Evolutionary conservation across 2,329 filamentous ascomycete species (phyloP), one percentile per base, ranked within the genome.

Genomic region (Fusarium continuum): DNA sequence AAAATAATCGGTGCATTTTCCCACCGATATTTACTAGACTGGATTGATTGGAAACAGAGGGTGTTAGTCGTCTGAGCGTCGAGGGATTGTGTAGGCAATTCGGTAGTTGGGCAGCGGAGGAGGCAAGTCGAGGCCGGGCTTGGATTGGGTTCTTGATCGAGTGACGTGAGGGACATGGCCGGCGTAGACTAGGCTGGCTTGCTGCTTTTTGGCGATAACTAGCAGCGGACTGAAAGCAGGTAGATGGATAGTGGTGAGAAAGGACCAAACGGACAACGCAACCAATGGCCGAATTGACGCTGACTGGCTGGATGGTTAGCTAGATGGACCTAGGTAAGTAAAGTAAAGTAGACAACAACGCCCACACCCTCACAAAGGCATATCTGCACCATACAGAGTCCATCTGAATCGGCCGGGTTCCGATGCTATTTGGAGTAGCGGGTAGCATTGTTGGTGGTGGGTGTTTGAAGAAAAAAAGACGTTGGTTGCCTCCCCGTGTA

Each of bases 151-250:
- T 64, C 55, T 58, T 45, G 59, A 49, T 47, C 59, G 60, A 66
- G 68, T 70, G 68, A 70, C 68, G 68, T 70, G 67, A 70, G 63
- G 61, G 50, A 70, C 59, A 61, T 65, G 48, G 47, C 60, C 52
- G 34, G 45, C 53, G 59, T 53, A 45, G 55, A 55, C 53, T 66
- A 65, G 65, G 51, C 45, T 57, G 53, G 64, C 52, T 53, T 41
- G 67, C 60, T 70, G 55, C 60, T 63, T 70, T 69, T 67, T 57
- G 43, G 57, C 28, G 55, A 68, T 68, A 56, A 41, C 41, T 48
- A 61, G 41, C 49, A 44, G 40, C 31, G 51, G 48, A 45, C 23
- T 58, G 38, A 31, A 60, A 66, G 49, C 43, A 67, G 44, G 52
- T 41, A 64, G 55, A 66, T 63, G 60, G 61, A 67, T 52, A 52